Base-by-base conservation (phyloP, 495 filamentous ascomycete species). In the Elasticomyces elasticus region DNA sequence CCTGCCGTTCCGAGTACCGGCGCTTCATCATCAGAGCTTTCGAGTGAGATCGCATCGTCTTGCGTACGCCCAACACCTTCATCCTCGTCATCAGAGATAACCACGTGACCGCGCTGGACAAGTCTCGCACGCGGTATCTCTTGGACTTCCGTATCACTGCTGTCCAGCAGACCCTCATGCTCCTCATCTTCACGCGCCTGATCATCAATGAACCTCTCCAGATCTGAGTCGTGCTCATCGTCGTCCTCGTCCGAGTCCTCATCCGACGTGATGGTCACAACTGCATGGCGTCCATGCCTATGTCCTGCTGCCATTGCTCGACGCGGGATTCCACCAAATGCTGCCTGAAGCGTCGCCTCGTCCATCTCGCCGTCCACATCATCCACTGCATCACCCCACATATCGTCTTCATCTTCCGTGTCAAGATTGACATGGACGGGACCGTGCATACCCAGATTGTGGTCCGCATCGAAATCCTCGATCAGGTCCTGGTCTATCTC, bases 181-280 rank as follows among this genome's bases (percentile, higher is more conserved):
- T 23, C 25, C 2, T 45, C 20, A 12, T 17, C 42, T 23, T 45
- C 42, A 7, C 15, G 37, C 25, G 51, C 55, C 37, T 52, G 59
- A 47, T 68, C 59, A 13, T 61, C 64, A 31, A 71, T 58, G 56
- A 69, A 69, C 30, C 58, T 65, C 35, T 60, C 58, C 61, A 69
- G 55, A 20, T 64, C 64, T 0, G 56, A 17, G 12, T 60, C 64
- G 22, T 60, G 52, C 31, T 62, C 66, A 12, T 68, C 66, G 19
- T 68, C 68, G 23, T 69, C 66, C 24, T 68, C 67, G 43, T 69
- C 66, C 19, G 61, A 62, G 2, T 55, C 56, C 11, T 54, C 59
- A 1, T 52, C 50, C 19, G 50, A 52, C 10, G 5, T 33, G 23
- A 40, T 5, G 17, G 11, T 27, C 25, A 26, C 19, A 15, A 35